Evolutionary conservation across 2,329 filamentous ascomycete genomes (phyloP).

Genomic region (Neopestalotiopsis clavispora): DNA sequence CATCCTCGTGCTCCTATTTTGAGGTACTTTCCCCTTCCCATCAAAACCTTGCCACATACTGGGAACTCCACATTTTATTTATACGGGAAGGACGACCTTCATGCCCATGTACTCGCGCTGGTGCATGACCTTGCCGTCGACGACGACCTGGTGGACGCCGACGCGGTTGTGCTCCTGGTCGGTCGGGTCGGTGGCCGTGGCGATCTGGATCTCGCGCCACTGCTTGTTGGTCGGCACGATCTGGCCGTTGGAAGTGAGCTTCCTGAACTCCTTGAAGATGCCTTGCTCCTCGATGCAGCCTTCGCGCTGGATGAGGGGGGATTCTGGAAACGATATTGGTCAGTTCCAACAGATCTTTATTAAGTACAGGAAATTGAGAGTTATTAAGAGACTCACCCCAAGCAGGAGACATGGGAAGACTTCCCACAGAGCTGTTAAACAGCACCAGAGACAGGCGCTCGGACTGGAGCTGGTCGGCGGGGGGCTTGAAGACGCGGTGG

Average conservation of each 20-base stretch:
- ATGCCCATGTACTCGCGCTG: slow-evolving; percentile 13
- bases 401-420: slow-evolving; percentile 3
- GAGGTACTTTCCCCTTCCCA: neutral
- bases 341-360: neutral
- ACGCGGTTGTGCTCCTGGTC: slow-evolving; percentile 9
- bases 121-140: slow-evolving; percentile 10
- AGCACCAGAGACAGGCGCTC: slow-evolving; percentile 6
- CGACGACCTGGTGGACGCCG: slow-evolving; percentile 6
- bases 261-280: slow-evolving; percentile 8
- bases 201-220: slow-evolving; percentile 13
- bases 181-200: slow-evolving; percentile 10
- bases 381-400: neutral
- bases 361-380: too few species aligned
- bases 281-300: slow-evolving; percentile 13
- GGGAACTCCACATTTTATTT: neutral
- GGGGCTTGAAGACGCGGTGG: slow-evolving; percentile 14
- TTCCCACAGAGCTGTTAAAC: slow-evolving; percentile 10
- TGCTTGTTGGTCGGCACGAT: slow-evolving; percentile 8
- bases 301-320: slow-evolving; percentile 1
- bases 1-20: neutral
- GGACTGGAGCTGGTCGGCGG: slow-evolving; percentile 4
- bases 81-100: slow-evolving; percentile 11
- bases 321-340: neutral
- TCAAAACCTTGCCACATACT: too few species aligned
- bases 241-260: neutral